Percentiles rank a stretch among this genome's conserved stretches.
phyloP scores from a whole-genome alignment of 129 eudicot species.

The Flaveria trinervia region DNA sequence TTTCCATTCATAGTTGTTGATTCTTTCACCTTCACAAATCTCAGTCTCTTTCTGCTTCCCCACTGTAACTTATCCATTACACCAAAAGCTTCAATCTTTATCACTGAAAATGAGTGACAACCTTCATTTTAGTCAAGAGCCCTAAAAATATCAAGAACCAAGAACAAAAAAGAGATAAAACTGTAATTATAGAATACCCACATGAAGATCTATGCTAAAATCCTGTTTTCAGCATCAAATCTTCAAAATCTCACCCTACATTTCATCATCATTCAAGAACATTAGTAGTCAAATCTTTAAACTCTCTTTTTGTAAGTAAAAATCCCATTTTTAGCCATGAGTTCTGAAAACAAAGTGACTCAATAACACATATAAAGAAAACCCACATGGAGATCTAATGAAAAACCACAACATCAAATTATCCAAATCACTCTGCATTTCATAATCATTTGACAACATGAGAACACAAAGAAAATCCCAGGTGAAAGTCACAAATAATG shows the following conservation, averaged over 20 bases:
- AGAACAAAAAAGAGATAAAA: conserved; percentile 5
- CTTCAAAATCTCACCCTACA: conserved; percentile 3
- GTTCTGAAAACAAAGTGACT: neutral
- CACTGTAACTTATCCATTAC: conserved; percentile 78
- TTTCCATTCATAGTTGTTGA: conserved; percentile 46
- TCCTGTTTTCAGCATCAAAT: conserved; percentile 12
- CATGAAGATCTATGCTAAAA: conserved; percentile 10
- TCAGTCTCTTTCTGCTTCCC: conserved; percentile 83
- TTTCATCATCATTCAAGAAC: conserved; percentile 7
- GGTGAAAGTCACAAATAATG: conserved; percentile 1
- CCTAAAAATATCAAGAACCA: neutral
- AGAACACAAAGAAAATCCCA: neutral
- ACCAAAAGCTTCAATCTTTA: conserved; percentile 28
- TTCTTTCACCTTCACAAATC: conserved; percentile 71
- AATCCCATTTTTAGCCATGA: conserved; percentile 2
- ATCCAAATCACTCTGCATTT: conserved; percentile 31
- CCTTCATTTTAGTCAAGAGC: conserved; percentile 2
- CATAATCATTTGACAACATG: conserved; percentile 16
- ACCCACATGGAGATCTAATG: conserved; percentile 36
- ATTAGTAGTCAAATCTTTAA: neutral
- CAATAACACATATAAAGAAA: neutral
- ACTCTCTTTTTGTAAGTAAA: conserved; percentile 10
- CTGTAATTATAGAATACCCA: neutral
- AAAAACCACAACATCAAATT: conserved; percentile 28
- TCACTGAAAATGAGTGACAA: conserved; percentile 14